phyloP scores from a whole-genome alignment of 352 stramenopile species.

The Globisporangium apiculatum region DNA sequence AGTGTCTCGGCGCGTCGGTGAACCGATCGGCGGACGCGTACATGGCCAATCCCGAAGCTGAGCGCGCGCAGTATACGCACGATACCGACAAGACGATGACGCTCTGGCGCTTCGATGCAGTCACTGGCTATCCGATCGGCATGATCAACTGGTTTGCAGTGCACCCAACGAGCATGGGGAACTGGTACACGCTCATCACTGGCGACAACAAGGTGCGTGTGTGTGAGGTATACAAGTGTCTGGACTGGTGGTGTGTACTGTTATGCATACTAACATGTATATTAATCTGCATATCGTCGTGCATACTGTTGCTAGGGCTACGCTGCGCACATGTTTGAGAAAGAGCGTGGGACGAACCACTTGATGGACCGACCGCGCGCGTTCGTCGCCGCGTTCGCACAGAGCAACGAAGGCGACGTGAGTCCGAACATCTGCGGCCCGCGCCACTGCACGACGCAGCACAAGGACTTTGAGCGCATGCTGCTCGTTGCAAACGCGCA shows the following conservation, averaged over 20 bases:
- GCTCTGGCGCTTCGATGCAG: conserved; percentile 79
- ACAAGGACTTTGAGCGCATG: conserved; percentile 80
- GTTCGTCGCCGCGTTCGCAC: conserved; percentile 91
- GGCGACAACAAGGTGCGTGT: conserved; percentile 86
- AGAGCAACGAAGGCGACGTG: conserved; percentile 92
- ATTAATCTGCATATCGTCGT: no score
- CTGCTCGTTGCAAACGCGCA: conserved; percentile 70
- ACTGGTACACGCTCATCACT: conserved; percentile 90
- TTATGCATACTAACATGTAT: not conserved
- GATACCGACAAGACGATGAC: conserved; percentile 93
- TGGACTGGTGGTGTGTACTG: not conserved
- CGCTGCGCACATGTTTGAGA: conserved; percentile 85
- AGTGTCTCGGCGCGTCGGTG: conserved; percentile 75
- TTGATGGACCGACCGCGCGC: conserved; percentile 69
- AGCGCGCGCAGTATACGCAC: conserved; percentile 69
- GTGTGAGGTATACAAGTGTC: not conserved
- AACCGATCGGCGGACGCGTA: conserved; percentile 90
- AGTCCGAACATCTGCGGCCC: conserved; percentile 88
- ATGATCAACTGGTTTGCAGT: conserved; percentile 94
- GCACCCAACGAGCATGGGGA: conserved; percentile 91
- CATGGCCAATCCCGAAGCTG: conserved; percentile 75
- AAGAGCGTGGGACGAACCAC: conserved; percentile 69
- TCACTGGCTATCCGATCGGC: conserved; percentile 77
- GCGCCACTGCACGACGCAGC: conserved; percentile 48
- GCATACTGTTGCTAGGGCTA: conserved; percentile 39